Evolutionary conservation across 1,284 basidiomycete genomes (phyloP).

Genomic region (Bjerkandera adusta): DNA sequence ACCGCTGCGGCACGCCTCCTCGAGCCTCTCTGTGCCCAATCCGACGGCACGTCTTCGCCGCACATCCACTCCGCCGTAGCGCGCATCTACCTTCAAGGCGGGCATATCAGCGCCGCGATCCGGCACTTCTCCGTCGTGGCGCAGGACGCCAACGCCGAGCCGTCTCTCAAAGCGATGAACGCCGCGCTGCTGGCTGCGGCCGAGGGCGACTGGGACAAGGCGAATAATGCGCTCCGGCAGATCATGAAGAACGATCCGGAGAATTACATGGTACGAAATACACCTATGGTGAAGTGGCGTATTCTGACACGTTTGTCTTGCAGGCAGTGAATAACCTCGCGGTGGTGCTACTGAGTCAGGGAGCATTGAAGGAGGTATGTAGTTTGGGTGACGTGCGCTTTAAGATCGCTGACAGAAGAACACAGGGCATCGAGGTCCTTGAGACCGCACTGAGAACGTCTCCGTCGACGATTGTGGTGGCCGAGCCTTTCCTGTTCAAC

Average conservation of each 20-base stretch:
- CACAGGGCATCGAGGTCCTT: conserved; percentile 63
- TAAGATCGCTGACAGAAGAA: too few relatives aligned
- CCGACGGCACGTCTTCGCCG: conserved; percentile 32
- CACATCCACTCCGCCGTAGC: conserved; percentile 64
- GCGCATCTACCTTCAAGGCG: conserved; percentile 72
- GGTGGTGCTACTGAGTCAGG: conserved; percentile 66
- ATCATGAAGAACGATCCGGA: conserved; percentile 50
- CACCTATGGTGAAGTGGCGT: neutral
- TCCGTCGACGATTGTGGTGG: conserved; percentile 65
- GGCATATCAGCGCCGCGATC: conserved; percentile 55
- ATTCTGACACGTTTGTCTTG: neutral
- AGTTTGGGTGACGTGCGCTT: too few relatives aligned
- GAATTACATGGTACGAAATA: conserved; percentile 52
- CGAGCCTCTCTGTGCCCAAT: conserved; percentile 54
- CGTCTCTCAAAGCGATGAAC: conserved; percentile 55
- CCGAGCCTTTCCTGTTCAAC: conserved; percentile 81
- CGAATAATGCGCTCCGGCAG: conserved; percentile 41
- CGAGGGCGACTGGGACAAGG: conserved; percentile 64
- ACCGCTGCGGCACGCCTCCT: conserved; percentile 62
- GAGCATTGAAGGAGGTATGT: conserved; percentile 65
- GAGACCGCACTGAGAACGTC: conserved; percentile 60
- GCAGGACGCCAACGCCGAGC: conserved; percentile 41
- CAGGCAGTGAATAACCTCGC: conserved; percentile 79
- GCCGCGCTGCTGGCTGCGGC: conserved; percentile 60
- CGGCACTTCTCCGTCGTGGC: conserved; percentile 52